Percentiles rank a stretch among this genome's conserved stretches.
Evolutionary conservation across 192 early-diverging fungal species (phyloP).

Genomic region (Diversispora epigaea): DNA sequence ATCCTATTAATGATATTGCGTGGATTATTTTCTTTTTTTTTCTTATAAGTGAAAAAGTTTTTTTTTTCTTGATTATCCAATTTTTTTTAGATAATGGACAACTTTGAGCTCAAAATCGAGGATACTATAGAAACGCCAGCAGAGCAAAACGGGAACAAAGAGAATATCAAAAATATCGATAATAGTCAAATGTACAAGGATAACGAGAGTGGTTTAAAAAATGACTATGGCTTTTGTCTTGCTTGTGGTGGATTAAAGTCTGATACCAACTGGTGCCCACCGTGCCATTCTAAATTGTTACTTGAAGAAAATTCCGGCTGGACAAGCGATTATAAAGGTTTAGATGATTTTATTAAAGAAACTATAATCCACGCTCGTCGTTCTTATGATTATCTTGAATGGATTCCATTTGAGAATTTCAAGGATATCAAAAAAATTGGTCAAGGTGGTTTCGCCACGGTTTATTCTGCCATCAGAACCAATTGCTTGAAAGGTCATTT

Average conservation of each 20-base stretch:
- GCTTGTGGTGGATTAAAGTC: not conserved
- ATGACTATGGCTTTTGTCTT: not conserved
- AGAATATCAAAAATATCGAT: no score
- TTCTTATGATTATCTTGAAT: not conserved
- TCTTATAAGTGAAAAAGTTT: no score
- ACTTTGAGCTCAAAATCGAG: no score
- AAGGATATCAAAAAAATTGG: conserved; percentile 14
- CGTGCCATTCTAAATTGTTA: not conserved
- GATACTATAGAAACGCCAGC: no score
- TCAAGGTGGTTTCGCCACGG: conserved; percentile 24
- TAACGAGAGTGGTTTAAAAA: not conserved
- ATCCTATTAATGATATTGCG: no score
- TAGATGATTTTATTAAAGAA: conserved; percentile 8
- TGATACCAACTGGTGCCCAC: not conserved
- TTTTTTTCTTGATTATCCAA: no score
- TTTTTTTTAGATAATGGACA: no score
- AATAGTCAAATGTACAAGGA: no score
- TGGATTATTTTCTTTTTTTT: no score
- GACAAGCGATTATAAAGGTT: not conserved
- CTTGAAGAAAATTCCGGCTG: not conserved
- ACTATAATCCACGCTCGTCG: not conserved
- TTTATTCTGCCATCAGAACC: conserved; percentile 1
- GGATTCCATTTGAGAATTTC: conserved; percentile 26
- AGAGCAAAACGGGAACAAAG: no score
- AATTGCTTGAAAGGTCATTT: conserved; percentile 5